These are phyloP conservation scores for Oryza meyeriana DNA, from an alignment of 176 grass and related monocot genomes.

Conservation along the genomic window DNA sequence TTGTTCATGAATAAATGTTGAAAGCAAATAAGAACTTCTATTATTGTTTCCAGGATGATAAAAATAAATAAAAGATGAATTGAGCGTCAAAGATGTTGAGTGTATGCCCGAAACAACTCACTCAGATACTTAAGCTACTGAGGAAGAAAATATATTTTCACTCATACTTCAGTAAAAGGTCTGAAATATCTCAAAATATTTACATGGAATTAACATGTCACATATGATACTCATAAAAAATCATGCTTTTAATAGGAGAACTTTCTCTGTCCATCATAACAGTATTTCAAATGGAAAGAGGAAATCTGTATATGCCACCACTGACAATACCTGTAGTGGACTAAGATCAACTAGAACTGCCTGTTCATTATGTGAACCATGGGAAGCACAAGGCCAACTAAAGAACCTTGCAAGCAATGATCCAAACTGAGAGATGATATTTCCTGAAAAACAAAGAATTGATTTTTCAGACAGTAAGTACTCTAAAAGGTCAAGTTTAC, in stretches of 20 bases:
- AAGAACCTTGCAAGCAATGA: conserved; percentile 48
- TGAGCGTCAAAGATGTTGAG: background rate
- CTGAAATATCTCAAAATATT: background rate
- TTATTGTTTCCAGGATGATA: background rate
- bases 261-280: background rate
- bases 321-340: conserved; percentile 48
- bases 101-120: background rate
- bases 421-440: conserved; percentile 44
- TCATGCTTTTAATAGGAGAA: background rate
- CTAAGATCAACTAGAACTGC: conserved; percentile 41
- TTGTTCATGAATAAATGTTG: background rate
- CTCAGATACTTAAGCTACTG: background rate
- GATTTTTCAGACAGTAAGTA: conserved; percentile 7
- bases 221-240: background rate
- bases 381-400: conserved; percentile 26
- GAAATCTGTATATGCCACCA: background rate
- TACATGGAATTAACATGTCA: background rate
- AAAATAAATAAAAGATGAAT: background rate
- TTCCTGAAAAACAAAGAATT: conserved; percentile 43
- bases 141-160: background rate
- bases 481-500: background rate
- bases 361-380: conserved; percentile 36
- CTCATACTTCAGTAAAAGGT: background rate
- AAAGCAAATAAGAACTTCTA: background rate
- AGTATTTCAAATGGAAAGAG: conserved; percentile 7